Conservation (phyloP, 148 eudicot genomes). For the Rhododendron henanense region DNA sequence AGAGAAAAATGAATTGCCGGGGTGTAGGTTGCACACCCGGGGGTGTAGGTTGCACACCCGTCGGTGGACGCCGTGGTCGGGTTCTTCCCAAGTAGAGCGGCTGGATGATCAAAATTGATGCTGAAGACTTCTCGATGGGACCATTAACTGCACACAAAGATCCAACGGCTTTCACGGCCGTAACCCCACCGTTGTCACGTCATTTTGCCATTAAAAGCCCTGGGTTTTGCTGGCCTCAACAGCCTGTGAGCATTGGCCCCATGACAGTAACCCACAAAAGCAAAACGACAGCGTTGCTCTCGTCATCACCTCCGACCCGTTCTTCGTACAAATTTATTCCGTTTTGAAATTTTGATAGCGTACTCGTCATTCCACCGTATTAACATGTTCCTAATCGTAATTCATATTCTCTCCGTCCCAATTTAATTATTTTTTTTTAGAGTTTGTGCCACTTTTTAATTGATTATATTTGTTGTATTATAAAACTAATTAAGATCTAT, state of each 20-base stretch:
- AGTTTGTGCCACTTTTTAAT: too few relatives aligned
- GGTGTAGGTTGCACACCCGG: too few relatives aligned
- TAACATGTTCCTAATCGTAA: background rate
- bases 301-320: background rate
- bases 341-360: background rate
- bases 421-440: too few relatives aligned
- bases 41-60: too few relatives aligned
- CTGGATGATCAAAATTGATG: background rate
- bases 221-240: background rate
- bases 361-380: background rate
- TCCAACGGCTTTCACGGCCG: conserved; percentile 1
- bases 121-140: background rate
- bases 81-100: background rate
- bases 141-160: conserved; percentile 6
- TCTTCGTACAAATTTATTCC: background rate
- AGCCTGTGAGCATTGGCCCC: conserved; percentile 6
- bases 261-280: background rate
- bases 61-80: too few relatives aligned
- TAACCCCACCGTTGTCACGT: background rate
- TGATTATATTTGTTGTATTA: too few relatives aligned
- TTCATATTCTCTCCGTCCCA: too few relatives aligned
- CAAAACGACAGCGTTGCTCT: background rate
- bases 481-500: too few relatives aligned
- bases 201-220: background rate
- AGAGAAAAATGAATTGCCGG: too few relatives aligned